Evolutionary conservation across 2,329 filamentous ascomycete genomes (phyloP).

Genomic region (Ophiocordyceps sinensis): DNA sequence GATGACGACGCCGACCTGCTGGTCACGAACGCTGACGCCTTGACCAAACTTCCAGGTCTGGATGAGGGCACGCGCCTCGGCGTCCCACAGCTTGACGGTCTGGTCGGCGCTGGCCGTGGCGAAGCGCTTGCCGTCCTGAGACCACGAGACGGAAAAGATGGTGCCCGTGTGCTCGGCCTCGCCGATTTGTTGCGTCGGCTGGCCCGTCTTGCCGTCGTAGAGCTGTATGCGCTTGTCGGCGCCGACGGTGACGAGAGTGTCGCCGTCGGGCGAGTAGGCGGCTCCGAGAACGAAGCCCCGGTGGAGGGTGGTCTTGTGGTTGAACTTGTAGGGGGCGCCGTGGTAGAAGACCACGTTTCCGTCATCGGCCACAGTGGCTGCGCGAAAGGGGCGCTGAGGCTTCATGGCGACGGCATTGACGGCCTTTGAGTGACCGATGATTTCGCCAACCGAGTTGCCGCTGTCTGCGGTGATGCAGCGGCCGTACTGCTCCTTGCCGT

Average conservation of each 20-base stretch:
- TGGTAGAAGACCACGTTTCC: constrained; percentile 83
- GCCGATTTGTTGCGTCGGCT: constrained; percentile 61
- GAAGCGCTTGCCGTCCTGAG: constrained; percentile 69
- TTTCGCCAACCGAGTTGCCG: constrained; percentile 90
- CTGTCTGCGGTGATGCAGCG: constrained; percentile 92
- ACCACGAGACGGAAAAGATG: constrained; percentile 87
- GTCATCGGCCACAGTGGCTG: constrained; percentile 84
- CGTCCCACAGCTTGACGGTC: constrained; percentile 90
- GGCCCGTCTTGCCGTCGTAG: constrained; percentile 92
- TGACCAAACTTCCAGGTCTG: constrained; percentile 82
- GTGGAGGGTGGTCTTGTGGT: constrained; percentile 67
- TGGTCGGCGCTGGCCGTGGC: constrained; percentile 90
- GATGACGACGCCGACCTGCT: constrained; percentile 92
- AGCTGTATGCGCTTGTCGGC: constrained; percentile 88
- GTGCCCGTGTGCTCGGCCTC: constrained; percentile 82
- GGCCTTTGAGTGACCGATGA: constrained; percentile 77
- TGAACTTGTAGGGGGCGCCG: constrained; percentile 92
- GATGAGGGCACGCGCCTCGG: constrained; percentile 58
- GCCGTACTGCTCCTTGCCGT: constrained; percentile 85
- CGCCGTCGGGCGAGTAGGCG: constrained; percentile 82
- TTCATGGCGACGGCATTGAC: constrained; percentile 87
- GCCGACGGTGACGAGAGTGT: constrained; percentile 69
- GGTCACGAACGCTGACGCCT: constrained; percentile 60
- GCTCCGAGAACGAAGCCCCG: constrained; percentile 80
- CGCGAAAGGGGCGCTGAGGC: constrained; percentile 77